Evolutionary conservation across 2,329 filamentous ascomycete genomes (phyloP).

Genomic region (Phoma sp.): DNA sequence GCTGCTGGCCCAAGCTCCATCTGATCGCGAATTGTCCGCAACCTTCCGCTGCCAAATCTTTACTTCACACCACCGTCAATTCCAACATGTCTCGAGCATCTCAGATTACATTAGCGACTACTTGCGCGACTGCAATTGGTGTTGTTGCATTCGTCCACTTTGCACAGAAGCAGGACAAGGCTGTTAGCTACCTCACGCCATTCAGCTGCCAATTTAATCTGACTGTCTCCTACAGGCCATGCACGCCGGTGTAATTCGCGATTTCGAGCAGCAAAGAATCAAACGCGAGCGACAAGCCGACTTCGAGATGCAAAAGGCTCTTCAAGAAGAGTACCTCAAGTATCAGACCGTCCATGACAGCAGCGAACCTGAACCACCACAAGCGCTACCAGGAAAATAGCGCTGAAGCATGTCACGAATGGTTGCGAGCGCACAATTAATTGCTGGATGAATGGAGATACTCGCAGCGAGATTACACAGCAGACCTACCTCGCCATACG

Average conservation of each 20-base stretch:
- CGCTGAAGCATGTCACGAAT: background rate
- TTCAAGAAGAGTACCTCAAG: conserved; percentile 91
- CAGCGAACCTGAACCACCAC: conserved; percentile 36
- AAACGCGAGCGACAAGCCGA: conserved; percentile 92
- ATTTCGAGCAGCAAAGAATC: conserved; percentile 90
- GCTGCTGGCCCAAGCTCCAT: conserved; percentile 43
- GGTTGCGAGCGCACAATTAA: background rate
- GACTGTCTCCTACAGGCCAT: conserved; percentile 70
- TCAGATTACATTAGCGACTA: conserved; percentile 82
- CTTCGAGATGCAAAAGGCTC: conserved; percentile 85
- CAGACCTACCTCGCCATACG: background rate
- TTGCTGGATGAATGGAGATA: background rate
- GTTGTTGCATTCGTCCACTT: conserved; percentile 90
- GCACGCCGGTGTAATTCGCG: conserved; percentile 92
- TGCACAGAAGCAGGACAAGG: conserved; percentile 82
- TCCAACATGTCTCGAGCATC: conserved; percentile 83
- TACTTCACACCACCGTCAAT: background rate
- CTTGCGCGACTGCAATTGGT: conserved; percentile 75
- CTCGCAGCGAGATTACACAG: background rate
- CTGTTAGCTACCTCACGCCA: conserved; percentile 61
- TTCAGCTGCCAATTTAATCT: conserved; percentile 24
- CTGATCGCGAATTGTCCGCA: conserved; percentile 22
- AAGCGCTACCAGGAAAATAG: conserved; percentile 26
- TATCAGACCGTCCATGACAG: conserved; percentile 75
- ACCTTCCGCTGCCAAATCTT: conserved; percentile 12